Percentiles rank a stretch among this genome's conserved stretches.
phyloP scores from a whole-genome alignment of 148 eudicot genomes.

The Dianthus caryophyllus region DNA sequence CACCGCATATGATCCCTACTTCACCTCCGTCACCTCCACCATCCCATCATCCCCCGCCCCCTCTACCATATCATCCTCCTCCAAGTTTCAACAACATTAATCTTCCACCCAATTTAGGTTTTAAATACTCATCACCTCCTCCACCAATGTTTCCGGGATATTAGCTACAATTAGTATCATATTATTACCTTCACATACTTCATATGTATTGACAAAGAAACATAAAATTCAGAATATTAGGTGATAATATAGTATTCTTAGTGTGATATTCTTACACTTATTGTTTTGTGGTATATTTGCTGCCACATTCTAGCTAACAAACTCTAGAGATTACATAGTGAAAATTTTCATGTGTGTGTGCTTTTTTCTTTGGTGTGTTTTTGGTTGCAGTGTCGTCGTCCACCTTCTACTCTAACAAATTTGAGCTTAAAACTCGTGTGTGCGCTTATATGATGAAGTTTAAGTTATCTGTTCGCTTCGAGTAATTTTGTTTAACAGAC shows the following conservation, averaged over 20 bases:
- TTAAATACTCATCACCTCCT: slow-evolving; percentile 54
- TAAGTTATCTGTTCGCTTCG: no score
- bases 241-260: neutral
- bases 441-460: no score
- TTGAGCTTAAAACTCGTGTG: no score
- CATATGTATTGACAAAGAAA: neutral
- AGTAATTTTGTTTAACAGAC: no score
- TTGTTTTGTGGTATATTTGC: neutral
- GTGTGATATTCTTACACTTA: neutral
- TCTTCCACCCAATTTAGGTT: slow-evolving; percentile 53
- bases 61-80: slow-evolving; percentile 22
- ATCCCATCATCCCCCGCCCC: slow-evolving; percentile 24
- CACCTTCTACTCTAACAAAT: no score
- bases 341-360: no score
- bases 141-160: slow-evolving; percentile 52
- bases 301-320: no score
- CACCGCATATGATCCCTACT: slow-evolving; percentile 21
- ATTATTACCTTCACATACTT: neutral
- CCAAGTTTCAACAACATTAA: slow-evolving; percentile 24
- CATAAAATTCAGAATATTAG: neutral
- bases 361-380: no score
- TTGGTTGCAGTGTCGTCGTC: no score
- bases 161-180: neutral
- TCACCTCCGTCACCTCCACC: slow-evolving; percentile 27
- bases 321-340: no score